phyloP scores from a whole-genome alignment of 2,329 filamentous ascomycete genomes.

The Paraphaeosphaeria sporulosa region DNA sequence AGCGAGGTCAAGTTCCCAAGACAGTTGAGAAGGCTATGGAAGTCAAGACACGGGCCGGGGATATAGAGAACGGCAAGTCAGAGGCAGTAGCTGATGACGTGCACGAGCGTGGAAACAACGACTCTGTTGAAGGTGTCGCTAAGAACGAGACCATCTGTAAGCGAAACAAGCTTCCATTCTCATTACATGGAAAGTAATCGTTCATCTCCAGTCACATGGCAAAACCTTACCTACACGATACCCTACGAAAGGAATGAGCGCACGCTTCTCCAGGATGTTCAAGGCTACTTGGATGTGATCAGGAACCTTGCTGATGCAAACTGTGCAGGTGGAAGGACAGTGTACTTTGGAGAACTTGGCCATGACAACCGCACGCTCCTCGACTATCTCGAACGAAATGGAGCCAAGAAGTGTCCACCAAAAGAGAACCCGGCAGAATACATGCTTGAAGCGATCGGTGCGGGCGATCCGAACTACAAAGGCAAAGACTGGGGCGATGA shows the following conservation, averaged over 20 bases:
- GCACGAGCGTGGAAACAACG: slow-evolving; percentile 35
- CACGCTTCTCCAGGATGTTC: slow-evolving; percentile 65
- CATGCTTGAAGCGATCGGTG: slow-evolving; percentile 58
- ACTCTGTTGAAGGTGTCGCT: slow-evolving; percentile 59
- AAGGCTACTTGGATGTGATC: slow-evolving; percentile 73
- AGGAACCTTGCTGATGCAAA: neutral
- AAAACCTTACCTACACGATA: slow-evolving; percentile 81
- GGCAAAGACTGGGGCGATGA: slow-evolving; percentile 56
- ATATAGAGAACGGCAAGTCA: slow-evolving; percentile 61
- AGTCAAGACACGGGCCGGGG: slow-evolving; percentile 53
- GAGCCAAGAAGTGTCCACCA: slow-evolving; percentile 59
- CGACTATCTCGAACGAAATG: slow-evolving; percentile 62
- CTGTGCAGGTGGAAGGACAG: slow-evolving; percentile 60
- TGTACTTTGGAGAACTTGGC: slow-evolving; percentile 69
- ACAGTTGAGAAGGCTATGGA: slow-evolving; percentile 65
- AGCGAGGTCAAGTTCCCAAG: slow-evolving; percentile 69
- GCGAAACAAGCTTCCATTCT: neutral
- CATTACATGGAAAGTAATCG: neutral
- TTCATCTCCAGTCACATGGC: slow-evolving; percentile 71
- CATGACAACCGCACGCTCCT: slow-evolving; percentile 51
- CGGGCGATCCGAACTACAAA: slow-evolving; percentile 52
- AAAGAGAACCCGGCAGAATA: slow-evolving; percentile 64
- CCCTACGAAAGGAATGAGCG: slow-evolving; percentile 54
- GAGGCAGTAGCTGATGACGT: slow-evolving; percentile 35
- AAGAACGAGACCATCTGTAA: slow-evolving; percentile 63